Evolutionary conservation across 2,329 filamentous ascomycete species (phyloP), one percentile per base, ranked within the genome.

Genomic region (Boeremia exigua): DNA sequence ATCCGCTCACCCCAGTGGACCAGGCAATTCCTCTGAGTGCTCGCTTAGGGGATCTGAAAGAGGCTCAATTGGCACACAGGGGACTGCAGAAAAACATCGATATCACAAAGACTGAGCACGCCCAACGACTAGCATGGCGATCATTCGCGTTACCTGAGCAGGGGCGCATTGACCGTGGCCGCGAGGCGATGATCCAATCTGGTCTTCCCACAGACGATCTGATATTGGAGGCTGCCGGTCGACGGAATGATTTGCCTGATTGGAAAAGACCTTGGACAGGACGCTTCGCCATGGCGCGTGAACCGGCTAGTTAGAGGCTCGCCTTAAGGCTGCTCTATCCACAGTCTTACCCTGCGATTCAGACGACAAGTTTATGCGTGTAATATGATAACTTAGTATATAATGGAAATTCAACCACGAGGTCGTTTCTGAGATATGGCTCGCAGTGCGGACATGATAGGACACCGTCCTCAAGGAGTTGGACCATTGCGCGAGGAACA

Each of bases 241-340:
- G 28, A 5, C 29, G 39, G 3, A 69, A 69, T 38, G 14, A 14
- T 5, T 33, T 71, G 15, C 67, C 67, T 1, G 64, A 66, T 27
- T 69, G 67, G 68, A 64, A 39, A 43, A 66, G 65, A 43, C 25
- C 17, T 5, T 49, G 37, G 6, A 69, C 62, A 2, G 55, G 62
- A n/a, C 43, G 32, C 15, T 66, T 59, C 15, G 56, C 57, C 2
- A 37, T n/a, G n/a, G 46, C 52, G 30, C 33, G 34, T 15, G 15
- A 12, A 14, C 29, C 25, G 34, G 44, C 44, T 27, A n/a, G 28
- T 10, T 54, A 48, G 38, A 39, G 32, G 15, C 38, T 43, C 28
- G 44, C 11, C 37, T 19, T 19, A 4, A 14, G 14, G n/a, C 6
- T 30, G 5, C 23, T 42, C 3, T 6, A 6, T 5, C 9, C 9